These are phyloP conservation scores for Cyclotella choctawhatcheeana DNA, from an alignment of 108 stramenopile species.

Conservation along the genomic window DNA sequence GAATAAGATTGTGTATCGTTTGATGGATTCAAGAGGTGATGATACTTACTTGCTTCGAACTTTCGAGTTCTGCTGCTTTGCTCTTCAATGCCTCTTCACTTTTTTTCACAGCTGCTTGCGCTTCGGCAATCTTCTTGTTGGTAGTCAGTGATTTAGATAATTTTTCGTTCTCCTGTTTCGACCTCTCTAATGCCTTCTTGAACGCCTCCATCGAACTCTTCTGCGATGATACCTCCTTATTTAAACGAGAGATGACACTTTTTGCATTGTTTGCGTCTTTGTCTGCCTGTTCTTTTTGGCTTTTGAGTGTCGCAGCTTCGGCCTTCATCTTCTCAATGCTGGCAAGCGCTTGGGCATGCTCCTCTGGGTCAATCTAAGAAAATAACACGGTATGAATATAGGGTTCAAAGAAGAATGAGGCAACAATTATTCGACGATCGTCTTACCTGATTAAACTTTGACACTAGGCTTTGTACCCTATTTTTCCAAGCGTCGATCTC, in stretches of 20 bases:
- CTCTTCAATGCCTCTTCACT: conserved; percentile 27
- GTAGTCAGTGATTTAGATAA: conserved; percentile 16
- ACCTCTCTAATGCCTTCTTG: conserved; percentile 58
- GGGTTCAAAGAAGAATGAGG: too few relatives aligned
- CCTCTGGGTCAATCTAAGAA: conserved; percentile 75
- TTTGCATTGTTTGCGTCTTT: conserved; percentile 69
- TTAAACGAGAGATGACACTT: conserved; percentile 59
- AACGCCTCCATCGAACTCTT: conserved; percentile 54
- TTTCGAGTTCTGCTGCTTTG: conserved; percentile 20
- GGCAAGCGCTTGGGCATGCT: conserved; percentile 73
- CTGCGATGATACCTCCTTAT: conserved; percentile 64
- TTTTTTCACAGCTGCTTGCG: conserved; percentile 43
- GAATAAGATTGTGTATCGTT: too few relatives aligned
- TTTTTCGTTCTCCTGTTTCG: conserved; percentile 53
- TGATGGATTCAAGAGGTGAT: background rate
- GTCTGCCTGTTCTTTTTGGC: conserved; percentile 63
- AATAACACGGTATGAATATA: background rate
- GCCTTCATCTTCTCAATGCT: conserved; percentile 60
- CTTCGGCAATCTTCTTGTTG: conserved; percentile 33
- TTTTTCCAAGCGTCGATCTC: conserved; percentile 88
- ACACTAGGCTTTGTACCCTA: conserved; percentile 81
- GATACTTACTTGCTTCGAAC: conserved; percentile 15
- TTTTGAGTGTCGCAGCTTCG: conserved; percentile 53
- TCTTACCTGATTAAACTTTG: conserved; percentile 81
- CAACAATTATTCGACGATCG: background rate